A percentile compares a stretch with the other conserved stretches of the same genome.
Conservation (phyloP, 192 early-diverging fungal species). For the Podila epicladia region DNA sequence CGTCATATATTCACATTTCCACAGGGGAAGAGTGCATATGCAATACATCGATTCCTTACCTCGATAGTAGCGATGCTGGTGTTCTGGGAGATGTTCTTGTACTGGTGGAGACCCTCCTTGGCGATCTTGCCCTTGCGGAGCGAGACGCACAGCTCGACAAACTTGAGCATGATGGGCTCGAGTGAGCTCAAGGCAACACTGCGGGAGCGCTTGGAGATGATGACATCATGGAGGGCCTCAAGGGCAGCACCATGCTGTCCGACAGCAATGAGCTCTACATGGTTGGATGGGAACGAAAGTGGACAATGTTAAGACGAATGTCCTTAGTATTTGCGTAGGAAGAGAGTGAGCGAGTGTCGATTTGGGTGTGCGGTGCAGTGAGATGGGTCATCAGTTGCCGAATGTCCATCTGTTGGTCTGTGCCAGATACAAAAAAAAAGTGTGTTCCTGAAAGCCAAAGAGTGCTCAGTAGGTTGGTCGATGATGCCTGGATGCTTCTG, state of each 20-base stretch:
- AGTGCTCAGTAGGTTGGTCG: not conserved
- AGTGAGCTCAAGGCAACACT: conserved; percentile 78
- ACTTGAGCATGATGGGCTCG: conserved; percentile 95
- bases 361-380: not conserved
- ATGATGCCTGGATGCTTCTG: not conserved
- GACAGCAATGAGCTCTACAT: conserved; percentile 82
- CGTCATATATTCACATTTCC: not conserved
- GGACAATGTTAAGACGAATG: not conserved
- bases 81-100: conserved; percentile 99
- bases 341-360: not conserved
- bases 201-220: conserved; percentile 91
- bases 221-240: conserved; percentile 89
- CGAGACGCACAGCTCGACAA: conserved; percentile 90
- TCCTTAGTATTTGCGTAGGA: not conserved
- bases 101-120: conserved; percentile 96
- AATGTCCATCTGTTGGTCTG: conserved; percentile 1
- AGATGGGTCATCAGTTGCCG: not conserved
- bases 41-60: conserved; percentile 40
- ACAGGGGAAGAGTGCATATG: not conserved
- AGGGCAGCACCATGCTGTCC: conserved; percentile 87
- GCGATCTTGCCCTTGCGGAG: conserved; percentile 90
- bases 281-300: not conserved
- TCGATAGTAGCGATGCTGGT: conserved; percentile 90
- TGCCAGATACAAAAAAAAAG: not conserved
- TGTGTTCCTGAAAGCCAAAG: not conserved